These are phyloP conservation scores for Paraphaeosphaeria minitans DNA, from an alignment of 2,329 filamentous ascomycete species.

Conservation along the genomic window DNA sequence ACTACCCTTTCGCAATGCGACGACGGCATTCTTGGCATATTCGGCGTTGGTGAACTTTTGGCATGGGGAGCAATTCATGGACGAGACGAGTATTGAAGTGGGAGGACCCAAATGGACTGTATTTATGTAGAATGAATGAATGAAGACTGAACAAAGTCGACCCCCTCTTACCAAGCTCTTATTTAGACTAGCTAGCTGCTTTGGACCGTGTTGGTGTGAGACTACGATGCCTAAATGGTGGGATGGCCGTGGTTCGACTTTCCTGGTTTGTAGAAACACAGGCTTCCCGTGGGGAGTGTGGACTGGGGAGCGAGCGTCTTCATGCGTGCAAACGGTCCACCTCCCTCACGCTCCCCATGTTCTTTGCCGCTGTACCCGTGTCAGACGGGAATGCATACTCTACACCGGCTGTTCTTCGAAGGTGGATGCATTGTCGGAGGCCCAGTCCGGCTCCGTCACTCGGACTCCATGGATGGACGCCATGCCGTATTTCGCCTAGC, in stretches of 20 bases:
- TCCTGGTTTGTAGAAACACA: conserved; percentile 2
- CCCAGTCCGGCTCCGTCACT: conserved; percentile 24
- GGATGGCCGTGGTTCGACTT: conserved; percentile 2
- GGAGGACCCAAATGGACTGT: conserved; percentile 12
- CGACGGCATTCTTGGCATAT: conserved; percentile 34
- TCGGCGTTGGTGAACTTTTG: conserved; percentile 32
- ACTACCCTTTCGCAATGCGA: conserved; percentile 32
- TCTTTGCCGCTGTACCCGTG: neutral
- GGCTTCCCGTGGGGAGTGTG: neutral
- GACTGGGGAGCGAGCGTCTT: neutral
- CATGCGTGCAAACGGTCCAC: neutral
- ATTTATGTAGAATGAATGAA: conserved; percentile 23
- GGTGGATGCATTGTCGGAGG: neutral
- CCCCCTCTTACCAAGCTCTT: neutral
- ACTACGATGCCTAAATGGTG: neutral
- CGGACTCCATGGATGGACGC: conserved; percentile 12
- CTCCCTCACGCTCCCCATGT: neutral
- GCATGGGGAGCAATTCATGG: conserved; percentile 18
- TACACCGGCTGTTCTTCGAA: neutral
- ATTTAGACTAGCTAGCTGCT: too few relatives aligned
- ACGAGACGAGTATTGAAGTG: conserved; percentile 3
- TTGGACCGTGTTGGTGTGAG: neutral
- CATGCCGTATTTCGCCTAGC: conserved; percentile 26
- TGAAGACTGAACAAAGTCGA: conserved; percentile 9
- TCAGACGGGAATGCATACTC: neutral